Percentiles rank a stretch among this genome's conserved stretches.
These are phyloP conservation scores for Irpex sp. DNA, from an alignment of 1,284 basidiomycete species.

Conservation along the genomic window DNA sequence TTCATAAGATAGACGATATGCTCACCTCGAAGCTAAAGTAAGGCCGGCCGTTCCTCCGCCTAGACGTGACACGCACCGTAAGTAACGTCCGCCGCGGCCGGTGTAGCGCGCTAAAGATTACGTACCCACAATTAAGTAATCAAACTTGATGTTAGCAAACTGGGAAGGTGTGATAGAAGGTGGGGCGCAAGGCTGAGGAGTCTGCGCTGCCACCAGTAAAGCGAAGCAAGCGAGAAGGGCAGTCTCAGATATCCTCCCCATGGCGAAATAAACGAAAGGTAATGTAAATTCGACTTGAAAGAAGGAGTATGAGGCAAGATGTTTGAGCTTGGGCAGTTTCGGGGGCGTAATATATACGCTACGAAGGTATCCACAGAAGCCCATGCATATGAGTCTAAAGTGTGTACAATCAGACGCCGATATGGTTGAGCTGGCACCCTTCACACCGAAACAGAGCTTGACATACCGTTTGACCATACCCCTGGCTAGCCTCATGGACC, in stretches of 20 bases:
- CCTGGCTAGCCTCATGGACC: background rate
- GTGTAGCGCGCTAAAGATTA: background rate
- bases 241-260: background rate
- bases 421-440: background rate
- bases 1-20: background rate
- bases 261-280: background rate
- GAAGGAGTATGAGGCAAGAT: background rate
- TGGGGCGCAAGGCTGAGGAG: background rate
- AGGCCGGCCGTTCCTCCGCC: slow-evolving; percentile 7
- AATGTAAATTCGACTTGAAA: background rate
- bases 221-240: background rate
- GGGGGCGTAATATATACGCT: background rate
- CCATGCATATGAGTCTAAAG: too few relatives aligned
- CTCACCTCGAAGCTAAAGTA: slow-evolving; percentile 1
- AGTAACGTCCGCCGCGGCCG: background rate
- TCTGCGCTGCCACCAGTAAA: background rate
- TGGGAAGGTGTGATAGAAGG: background rate
- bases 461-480: too few relatives aligned
- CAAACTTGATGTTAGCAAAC: background rate
- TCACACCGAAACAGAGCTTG: background rate
- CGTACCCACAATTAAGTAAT: background rate
- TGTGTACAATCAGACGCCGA: background rate
- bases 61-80: background rate
- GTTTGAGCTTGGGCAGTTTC: background rate
- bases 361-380: too few relatives aligned